Evolutionary conservation across 345 rosid genomes (phyloP).

Genomic region (Laguncularia racemosa): DNA sequence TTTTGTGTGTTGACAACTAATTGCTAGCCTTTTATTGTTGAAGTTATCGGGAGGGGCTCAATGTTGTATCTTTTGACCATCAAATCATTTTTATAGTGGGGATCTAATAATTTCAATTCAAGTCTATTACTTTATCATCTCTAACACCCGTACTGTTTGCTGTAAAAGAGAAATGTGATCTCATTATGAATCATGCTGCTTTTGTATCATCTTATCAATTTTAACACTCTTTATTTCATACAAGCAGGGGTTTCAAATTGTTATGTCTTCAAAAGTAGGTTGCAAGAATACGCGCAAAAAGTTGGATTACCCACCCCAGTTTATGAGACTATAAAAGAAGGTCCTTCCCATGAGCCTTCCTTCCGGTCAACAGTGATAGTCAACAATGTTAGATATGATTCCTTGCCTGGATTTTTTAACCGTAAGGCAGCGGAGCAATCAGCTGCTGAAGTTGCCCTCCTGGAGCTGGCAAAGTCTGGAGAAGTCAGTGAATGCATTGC

Average conservation of each 20-base stretch:
- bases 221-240: background rate
- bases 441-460: slow-evolving; percentile 88
- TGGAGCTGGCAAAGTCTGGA: slow-evolving; percentile 55
- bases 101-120: too few relatives aligned
- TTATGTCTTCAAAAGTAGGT: slow-evolving; percentile 74
- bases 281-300: slow-evolving; percentile 85
- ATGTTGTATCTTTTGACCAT: too few relatives aligned
- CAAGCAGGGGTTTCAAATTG: slow-evolving; percentile 68
- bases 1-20: too few relatives aligned
- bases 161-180: too few relatives aligned
- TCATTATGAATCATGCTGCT: too few relatives aligned
- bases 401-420: slow-evolving; percentile 78
- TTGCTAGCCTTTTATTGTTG: too few relatives aligned
- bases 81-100: too few relatives aligned
- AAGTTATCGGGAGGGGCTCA: too few relatives aligned
- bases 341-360: slow-evolving; percentile 76
- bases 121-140: too few relatives aligned
- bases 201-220: too few relatives aligned
- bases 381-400: slow-evolving; percentile 56
- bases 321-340: slow-evolving; percentile 77
- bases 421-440: slow-evolving; percentile 98
- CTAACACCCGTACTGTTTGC: too few relatives aligned
- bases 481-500: slow-evolving; percentile 44
- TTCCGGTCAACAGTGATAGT: slow-evolving; percentile 66
- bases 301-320: slow-evolving; percentile 60